Conservation (phyloP, 768 basidiomycete species). For the Xerocomellus intermedius region DNA sequence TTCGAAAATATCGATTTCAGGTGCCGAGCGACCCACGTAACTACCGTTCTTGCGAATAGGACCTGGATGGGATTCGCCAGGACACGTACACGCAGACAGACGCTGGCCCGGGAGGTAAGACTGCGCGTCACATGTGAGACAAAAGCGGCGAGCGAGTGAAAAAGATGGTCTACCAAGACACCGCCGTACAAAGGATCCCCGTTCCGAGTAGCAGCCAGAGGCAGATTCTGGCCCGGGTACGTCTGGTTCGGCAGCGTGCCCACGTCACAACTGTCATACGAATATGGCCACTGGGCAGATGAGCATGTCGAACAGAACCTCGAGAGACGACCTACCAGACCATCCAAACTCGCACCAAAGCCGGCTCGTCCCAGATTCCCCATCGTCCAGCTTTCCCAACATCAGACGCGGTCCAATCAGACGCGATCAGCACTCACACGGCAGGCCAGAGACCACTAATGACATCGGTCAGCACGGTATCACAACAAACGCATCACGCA, state of each 20-base stretch:
- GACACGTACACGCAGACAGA: slow-evolving; percentile 57
- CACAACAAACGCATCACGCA: background rate
- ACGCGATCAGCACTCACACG: slow-evolving; percentile 28
- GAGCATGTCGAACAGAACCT: background rate
- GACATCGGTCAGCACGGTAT: slow-evolving; percentile 4
- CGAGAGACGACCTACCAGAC: slow-evolving; percentile 48
- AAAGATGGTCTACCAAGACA: slow-evolving; percentile 20
- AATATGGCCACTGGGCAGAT: slow-evolving; percentile 46
- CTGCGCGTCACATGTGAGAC: slow-evolving; percentile 9
- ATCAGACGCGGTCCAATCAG: slow-evolving; percentile 6
- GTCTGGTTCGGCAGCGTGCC: slow-evolving; percentile 81
- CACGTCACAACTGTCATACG: slow-evolving; percentile 66
- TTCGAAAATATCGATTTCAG: slow-evolving; percentile 62
- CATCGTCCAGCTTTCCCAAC: slow-evolving; percentile 47
- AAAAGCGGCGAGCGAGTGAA: background rate
- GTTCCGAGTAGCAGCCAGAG: slow-evolving; percentile 41
- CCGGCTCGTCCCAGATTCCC: slow-evolving; percentile 53
- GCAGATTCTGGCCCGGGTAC: slow-evolving; percentile 40
- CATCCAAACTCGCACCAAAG: slow-evolving; percentile 57
- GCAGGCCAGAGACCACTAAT: slow-evolving; percentile 49
- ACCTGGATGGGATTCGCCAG: slow-evolving; percentile 57
- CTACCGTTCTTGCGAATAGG: slow-evolving; percentile 47
- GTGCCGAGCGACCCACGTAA: slow-evolving; percentile 53
- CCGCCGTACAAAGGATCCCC: slow-evolving; percentile 36
- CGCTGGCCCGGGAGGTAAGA: slow-evolving; percentile 58